Conservation (phyloP, 805 yeast species). For the Wickerhamiella parazyma region DNA sequence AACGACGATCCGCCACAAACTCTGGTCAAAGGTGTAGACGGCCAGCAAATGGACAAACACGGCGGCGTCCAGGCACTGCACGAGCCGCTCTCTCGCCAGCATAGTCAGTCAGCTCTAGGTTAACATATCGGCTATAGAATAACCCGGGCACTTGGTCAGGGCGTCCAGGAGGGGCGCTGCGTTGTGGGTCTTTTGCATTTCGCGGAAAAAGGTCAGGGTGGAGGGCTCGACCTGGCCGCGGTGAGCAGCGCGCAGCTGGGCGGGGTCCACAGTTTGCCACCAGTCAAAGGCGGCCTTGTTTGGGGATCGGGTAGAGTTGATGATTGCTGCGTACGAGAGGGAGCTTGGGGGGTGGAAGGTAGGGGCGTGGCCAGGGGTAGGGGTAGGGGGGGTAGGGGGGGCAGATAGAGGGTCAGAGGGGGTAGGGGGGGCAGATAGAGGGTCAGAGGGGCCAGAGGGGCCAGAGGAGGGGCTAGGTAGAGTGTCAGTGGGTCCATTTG, state of each 20-base stretch:
- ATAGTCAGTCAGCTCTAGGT: no score
- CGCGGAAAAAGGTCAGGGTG: conserved; percentile 15
- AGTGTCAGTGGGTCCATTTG: no score
- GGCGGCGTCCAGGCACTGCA: background rate
- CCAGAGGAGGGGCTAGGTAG: no score
- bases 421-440: background rate
- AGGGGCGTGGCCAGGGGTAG: background rate
- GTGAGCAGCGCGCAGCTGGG: conserved; percentile 14
- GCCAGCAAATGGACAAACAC: conserved; percentile 1
- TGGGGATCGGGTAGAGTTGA: conserved; percentile 11
- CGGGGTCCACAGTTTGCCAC: conserved; percentile 14
- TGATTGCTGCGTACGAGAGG: conserved; percentile 15
- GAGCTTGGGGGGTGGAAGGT: conserved; percentile 4
- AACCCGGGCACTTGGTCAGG: conserved; percentile 14
- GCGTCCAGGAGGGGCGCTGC: conserved; percentile 14
- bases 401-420: background rate
- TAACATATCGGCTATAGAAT: conserved; percentile 15
- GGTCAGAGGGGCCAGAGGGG: no score
- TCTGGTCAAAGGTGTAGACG: conserved; percentile 8
- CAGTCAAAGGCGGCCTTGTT: conserved; percentile 12
- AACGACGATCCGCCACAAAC: background rate
- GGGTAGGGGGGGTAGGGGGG: background rate
- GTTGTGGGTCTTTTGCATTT: conserved; percentile 11
- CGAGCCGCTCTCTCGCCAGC: conserved; percentile 1
- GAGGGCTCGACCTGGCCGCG: conserved; percentile 19